Base-by-base conservation (phyloP, 768 basidiomycete species). In the Russula sp. region DNA sequence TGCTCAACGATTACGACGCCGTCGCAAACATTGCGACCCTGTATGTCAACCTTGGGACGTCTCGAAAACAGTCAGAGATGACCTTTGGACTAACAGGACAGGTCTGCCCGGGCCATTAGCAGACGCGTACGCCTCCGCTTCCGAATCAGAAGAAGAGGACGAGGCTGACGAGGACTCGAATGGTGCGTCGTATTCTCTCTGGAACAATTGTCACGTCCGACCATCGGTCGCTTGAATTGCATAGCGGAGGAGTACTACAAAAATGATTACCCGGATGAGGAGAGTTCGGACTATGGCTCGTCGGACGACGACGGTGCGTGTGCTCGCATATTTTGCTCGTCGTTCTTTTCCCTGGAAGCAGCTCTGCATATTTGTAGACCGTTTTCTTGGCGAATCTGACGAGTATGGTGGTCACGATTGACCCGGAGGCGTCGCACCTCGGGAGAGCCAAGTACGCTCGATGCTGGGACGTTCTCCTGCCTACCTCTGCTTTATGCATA, bases 161-260 rank as follows among this genome's bases (percentile, higher is more conserved):
- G 86, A 88, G 66, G 89, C 82, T 3, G 89, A 91, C 63, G 91
- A 92, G 67, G 91, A 92, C 68, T 92, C 90, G 0, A 92, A 92
- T 73, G 88, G 90, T 89, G 50, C 44, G 74, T 71, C 10, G 34
- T 40, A 50, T 64, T 20, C 22, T 14, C 2, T 6, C 11, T 20
- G 5, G 13, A 49, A 47, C 8, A 10, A 9, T 18, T 16, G 4
- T 48, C 42, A 40, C 42, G 6, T 48, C 51, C 27, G 35, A 57
- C 51, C 13, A 14, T 27, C 11, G 45, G 44, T 8, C 20, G 16
- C 32, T 37, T 47, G 9, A 11, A 40, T 57, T 8, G 8, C 57
- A 6, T 68, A 91, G 89, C 86, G 18, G 89, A 92, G 72, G 89
- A 89, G 66, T 90, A 86, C 69, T 91, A 90, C 74, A 89, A 83